A percentile compares a stretch with the other conserved stretches of the same genome.
These are phyloP conservation scores for Phytophthora parvispora DNA, from an alignment of 352 stramenopile genomes.

Conservation along the genomic window DNA sequence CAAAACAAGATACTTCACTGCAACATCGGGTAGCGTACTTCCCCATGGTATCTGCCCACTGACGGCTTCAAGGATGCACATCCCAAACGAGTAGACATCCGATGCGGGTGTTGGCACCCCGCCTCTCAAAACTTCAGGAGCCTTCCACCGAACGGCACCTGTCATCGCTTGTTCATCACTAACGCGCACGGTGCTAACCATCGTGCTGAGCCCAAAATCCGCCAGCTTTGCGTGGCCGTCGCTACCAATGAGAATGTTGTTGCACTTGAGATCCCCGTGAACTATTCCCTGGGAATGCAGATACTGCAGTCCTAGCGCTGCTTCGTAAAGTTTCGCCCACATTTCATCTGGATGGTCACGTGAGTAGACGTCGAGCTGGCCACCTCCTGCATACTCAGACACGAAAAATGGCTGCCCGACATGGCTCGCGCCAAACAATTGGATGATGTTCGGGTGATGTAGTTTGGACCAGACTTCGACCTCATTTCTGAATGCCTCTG, in stretches of 20 bases:
- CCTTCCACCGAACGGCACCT: neutral
- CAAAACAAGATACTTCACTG: neutral
- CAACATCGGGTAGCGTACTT: neutral
- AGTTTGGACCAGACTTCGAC: conserved; percentile 17
- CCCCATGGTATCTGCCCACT: neutral
- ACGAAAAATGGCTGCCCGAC: conserved; percentile 9
- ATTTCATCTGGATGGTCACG: neutral
- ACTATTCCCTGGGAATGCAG: conserved; percentile 46
- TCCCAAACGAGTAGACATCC: neutral
- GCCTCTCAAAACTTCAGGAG: neutral
- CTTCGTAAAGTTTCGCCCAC: conserved; percentile 29
- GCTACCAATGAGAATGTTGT: conserved; percentile 7
- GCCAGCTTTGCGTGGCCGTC: neutral
- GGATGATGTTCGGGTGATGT: conserved; percentile 9
- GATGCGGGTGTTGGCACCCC: neutral
- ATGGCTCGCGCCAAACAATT: conserved; percentile 13
- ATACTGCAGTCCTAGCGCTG: conserved; percentile 58
- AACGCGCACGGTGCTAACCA: neutral
- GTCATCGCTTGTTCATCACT: neutral
- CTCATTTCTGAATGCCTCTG: conserved; percentile 3
- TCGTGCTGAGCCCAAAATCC: neutral
- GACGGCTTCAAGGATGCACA: neutral
- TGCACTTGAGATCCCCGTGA: conserved; percentile 36
- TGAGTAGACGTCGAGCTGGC: conserved; percentile 8
- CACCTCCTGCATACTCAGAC: conserved; percentile 14